Conservation (phyloP, 805 yeast species). For the Candida easanensis region DNA sequence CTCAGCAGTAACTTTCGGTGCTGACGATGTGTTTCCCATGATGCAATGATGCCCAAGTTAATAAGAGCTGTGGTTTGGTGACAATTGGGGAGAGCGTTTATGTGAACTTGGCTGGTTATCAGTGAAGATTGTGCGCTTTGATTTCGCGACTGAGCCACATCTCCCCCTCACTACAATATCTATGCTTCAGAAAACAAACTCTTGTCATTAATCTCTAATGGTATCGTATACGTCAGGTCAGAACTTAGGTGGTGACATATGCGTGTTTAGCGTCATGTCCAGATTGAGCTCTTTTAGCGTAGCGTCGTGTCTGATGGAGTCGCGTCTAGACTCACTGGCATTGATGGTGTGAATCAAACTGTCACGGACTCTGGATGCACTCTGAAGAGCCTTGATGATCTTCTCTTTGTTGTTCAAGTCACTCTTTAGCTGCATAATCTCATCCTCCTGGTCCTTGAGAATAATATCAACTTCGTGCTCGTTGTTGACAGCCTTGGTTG, state of each 20-base stretch:
- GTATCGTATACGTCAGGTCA: too few species aligned
- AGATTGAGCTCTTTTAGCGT: slow-evolving; percentile 22
- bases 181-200: too few species aligned
- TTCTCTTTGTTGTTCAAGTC: slow-evolving; percentile 70
- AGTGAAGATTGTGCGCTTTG: too few species aligned
- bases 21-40: slow-evolving; percentile 26
- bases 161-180: too few species aligned
- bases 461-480: slow-evolving; percentile 28
- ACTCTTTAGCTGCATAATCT: slow-evolving; percentile 60
- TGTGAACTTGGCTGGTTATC: too few species aligned
- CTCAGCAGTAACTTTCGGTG: slow-evolving; percentile 65
- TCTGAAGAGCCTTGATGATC: slow-evolving; percentile 69
- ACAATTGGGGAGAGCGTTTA: too few species aligned
- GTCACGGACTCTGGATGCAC: slow-evolving; percentile 59
- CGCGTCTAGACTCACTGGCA: slow-evolving; percentile 24
- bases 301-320: slow-evolving; percentile 15
- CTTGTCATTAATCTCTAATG: too few species aligned
- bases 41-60: too few species aligned
- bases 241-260: slow-evolving; percentile 6
- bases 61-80: too few species aligned
- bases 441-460: slow-evolving; percentile 62
- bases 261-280: slow-evolving; percentile 13
- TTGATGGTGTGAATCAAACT: slow-evolving; percentile 24
- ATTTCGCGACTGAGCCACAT: too few species aligned
- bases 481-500: slow-evolving; percentile 14